Conservation (phyloP, 1,139 yeast species). For the Saccharomyces hybrid region DNA sequence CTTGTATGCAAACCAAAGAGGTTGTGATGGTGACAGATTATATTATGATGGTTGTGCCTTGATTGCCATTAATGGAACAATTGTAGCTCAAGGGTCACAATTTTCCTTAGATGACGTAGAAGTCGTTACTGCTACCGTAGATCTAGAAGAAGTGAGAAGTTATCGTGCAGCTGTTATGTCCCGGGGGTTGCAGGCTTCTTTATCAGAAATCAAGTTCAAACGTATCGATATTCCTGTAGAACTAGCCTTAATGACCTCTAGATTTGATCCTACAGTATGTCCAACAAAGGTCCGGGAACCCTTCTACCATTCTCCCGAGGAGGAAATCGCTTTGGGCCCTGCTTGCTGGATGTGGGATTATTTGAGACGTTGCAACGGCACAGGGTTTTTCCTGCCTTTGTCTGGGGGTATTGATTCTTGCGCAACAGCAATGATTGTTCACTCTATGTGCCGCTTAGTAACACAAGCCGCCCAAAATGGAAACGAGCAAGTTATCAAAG, state of each 20-base stretch:
- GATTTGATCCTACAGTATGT: constrained; percentile 54
- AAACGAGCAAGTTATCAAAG: constrained; percentile 64
- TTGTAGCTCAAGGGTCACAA: constrained; percentile 90
- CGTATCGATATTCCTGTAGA: constrained; percentile 55
- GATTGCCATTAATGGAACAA: constrained; percentile 82
- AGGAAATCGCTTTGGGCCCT: constrained; percentile 95
- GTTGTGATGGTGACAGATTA: constrained; percentile 95
- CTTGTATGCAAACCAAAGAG: constrained; percentile 87
- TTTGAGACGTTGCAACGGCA: constrained; percentile 77
- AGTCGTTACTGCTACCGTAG: constrained; percentile 87
- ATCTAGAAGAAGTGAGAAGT: constrained; percentile 80
- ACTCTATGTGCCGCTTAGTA: constrained; percentile 87
- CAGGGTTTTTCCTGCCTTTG: constrained; percentile 86
- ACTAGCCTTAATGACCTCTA: constrained; percentile 47
- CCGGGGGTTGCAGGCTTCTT: constrained; percentile 67
- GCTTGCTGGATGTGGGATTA: constrained; percentile 99
- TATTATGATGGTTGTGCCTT: constrained; percentile 96
- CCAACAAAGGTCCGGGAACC: constrained; percentile 51
- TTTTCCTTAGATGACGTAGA: constrained; percentile 86
- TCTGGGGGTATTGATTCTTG: constrained; percentile 98
- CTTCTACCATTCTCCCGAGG: constrained; percentile 74
- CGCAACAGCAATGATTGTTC: constrained; percentile 91
- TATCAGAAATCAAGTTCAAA: constrained; percentile 44
- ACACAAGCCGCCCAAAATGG: constrained; percentile 58
- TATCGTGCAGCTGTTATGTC: constrained; percentile 67